Evolutionary conservation across 163 green algal genomes (phyloP).

Genomic region (Chloromonas sp.): DNA sequence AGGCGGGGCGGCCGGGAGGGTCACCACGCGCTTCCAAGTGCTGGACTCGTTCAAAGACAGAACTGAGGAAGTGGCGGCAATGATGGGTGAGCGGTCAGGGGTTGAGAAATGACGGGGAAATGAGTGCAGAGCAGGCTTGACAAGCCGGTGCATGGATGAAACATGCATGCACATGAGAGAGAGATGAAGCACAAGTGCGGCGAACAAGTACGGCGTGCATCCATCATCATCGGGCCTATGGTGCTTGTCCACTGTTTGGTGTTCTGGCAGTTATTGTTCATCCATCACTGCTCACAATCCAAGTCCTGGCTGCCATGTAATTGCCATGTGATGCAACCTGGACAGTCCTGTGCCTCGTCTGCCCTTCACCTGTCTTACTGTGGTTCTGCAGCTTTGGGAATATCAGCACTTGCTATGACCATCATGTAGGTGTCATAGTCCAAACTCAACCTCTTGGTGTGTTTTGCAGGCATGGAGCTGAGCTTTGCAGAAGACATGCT

Average conservation of each 20-base stretch:
- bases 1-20: constrained; percentile 9
- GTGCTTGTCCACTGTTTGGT: too few species aligned
- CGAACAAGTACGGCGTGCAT: too few species aligned
- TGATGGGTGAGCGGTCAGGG: constrained; percentile 45
- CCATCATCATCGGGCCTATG: too few species aligned
- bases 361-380: not conserved
- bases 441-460: not conserved
- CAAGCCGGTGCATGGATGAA: too few species aligned
- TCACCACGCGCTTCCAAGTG: constrained; percentile 25
- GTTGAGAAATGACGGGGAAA: too few species aligned
- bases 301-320: too few species aligned
- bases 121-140: too few species aligned
- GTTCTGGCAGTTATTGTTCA: too few species aligned
- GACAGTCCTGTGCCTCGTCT: too few species aligned
- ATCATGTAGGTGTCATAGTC: too few species aligned
- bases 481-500: not conserved
- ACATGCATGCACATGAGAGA: not conserved
- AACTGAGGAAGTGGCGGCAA: constrained; percentile 56
- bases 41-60: constrained; percentile 38
- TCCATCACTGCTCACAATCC: too few species aligned
- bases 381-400: not conserved
- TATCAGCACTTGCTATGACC: not conserved
- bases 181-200: not conserved
- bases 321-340: not conserved
- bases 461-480: not conserved